Evolutionary conservation across 139 green algal genomes (phyloP), one percentile per base, ranked within the genome.

Genomic region (Haematococcus sp.): DNA sequence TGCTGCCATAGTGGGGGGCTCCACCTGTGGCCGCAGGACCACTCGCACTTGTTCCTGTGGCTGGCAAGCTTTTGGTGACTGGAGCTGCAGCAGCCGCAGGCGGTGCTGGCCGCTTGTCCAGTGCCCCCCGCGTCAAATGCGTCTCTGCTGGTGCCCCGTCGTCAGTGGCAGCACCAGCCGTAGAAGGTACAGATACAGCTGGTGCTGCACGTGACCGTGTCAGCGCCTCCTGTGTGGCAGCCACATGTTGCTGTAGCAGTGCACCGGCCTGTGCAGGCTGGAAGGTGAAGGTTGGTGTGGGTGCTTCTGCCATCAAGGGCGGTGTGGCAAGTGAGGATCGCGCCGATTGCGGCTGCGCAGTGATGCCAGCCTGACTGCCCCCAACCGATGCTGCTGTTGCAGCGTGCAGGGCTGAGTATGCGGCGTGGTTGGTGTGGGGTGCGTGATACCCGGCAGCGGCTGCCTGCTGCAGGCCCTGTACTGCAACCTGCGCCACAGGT

Each of bases 1-100:
- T 83, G 63, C 63, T 81, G 68, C 73, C 55, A 17, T 32, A 49
- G 28, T 46, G 2, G 15, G 40, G 63, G 9, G 33, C 23, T 16
- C 7, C 60, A 19, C 25, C 28, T 44, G 27, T 27, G 5, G 4
- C 7, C 30, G 25, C 9, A 46, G 27, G 13, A 5, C 25, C 13
- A 22, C 25, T 22, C 30, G 9, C 27, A 30, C 25, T 5, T 49
- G 27, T 44, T 16, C 28, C 30, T 68, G 27, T 5, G 27, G 60
- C 25, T n/a, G 27, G 60, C 7, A 11, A 9, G 5, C 25, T 22
- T 49, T 27, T 43, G 65, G 19, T 22, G 17, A 7, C 40, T 7
- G 40, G 40, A 7, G 7, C 40, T 49, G 40, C 7, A 49, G 40
- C 40, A 49, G 40, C 40, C 40, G 40, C 7, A 11, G 7, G 40